Evolutionary conservation across 179 eudicot species (phyloP), one percentile per base, ranked within the genome.

Genomic region (Heliamphora pulchella): DNA sequence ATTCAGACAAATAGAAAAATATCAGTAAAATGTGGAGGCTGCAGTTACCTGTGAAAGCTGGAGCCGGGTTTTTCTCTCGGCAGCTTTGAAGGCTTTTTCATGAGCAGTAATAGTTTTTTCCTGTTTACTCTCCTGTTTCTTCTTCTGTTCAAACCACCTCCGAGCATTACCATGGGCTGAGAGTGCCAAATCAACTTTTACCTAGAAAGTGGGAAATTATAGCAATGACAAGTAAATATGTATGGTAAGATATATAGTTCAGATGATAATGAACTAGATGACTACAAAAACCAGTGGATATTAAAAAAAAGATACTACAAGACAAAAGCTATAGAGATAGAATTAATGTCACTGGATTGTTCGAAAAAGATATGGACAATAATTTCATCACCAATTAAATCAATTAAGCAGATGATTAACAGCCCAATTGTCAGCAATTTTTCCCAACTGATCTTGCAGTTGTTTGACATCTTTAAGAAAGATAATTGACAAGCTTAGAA

Each of bases 101-200:
- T 94, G 99, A 81, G 99, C 98, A 81, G 96, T 91, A 46, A 90
- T 59, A 81, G 99, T 96, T 81, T 96, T 96, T 82, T 92, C 99
- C 84, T 96, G 97, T 81, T 96, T 96, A 86, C 90, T 94, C 85
- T 96, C 99, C 85, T 96, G 98, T 80, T 82, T 96, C 79, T 96
- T 96, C 89, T 96, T 96, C 90, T 90, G 90, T 73, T 90, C 99
- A 88, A 91, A 96, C 95, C 97, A 96, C 69, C 91, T 87, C 9
- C 98, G 93, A 84, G 98, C 99, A 90, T 96, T 96, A 31, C 90
- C 97, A 90, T 96, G 97, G 3, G 99, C 99, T 22, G 99, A 92
- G 82, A 94, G 94, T 65, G 96, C 86, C 79, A 96, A 82, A 88
- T 94, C 99, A 83, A 96, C 94, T 89, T 96, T 98, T 50, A 96